A percentile compares a stretch with the other conserved stretches of the same genome.
Conservation (phyloP, 2,329 filamentous ascomycete species). For the Exophiala xenobiotica region DNA sequence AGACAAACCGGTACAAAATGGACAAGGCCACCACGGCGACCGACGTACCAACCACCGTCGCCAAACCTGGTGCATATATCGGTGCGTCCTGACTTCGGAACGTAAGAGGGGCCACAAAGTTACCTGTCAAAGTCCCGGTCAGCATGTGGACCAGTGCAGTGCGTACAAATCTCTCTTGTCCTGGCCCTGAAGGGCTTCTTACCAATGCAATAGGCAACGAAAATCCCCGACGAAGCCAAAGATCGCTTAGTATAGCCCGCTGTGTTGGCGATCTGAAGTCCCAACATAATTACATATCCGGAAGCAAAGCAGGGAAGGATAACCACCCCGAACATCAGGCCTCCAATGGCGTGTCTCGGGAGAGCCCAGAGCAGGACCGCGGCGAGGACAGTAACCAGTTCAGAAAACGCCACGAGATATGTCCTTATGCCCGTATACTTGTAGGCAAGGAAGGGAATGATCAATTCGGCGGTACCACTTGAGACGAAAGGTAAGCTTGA, state of each 20-base stretch:
- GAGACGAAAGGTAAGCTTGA: background rate
- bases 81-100: constrained; percentile 36
- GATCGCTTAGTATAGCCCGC: constrained; percentile 31
- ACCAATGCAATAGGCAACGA: constrained; percentile 32
- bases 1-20: constrained; percentile 14
- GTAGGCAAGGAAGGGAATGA: constrained; percentile 44
- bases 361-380: constrained; percentile 47
- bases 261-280: constrained; percentile 42
- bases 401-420: constrained; percentile 43
- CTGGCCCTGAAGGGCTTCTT: constrained; percentile 47
- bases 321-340: constrained; percentile 50
- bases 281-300: constrained; percentile 53
- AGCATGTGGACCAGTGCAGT: background rate
- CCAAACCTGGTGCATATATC: constrained; percentile 27
- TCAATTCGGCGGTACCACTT: constrained; percentile 39
- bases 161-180: constrained; percentile 25
- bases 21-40: constrained; percentile 31
- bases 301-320: constrained; percentile 49
- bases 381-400: constrained; percentile 44
- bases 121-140: constrained; percentile 29
- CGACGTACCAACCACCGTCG: constrained; percentile 33
- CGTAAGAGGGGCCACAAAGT: constrained; percentile 38
- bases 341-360: constrained; percentile 43
- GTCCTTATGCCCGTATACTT: constrained; percentile 37
- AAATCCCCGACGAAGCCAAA: constrained; percentile 24